Base-by-base conservation (phyloP, 352 stramenopile genomes). In the Phytopythium mirpurense region DNA sequence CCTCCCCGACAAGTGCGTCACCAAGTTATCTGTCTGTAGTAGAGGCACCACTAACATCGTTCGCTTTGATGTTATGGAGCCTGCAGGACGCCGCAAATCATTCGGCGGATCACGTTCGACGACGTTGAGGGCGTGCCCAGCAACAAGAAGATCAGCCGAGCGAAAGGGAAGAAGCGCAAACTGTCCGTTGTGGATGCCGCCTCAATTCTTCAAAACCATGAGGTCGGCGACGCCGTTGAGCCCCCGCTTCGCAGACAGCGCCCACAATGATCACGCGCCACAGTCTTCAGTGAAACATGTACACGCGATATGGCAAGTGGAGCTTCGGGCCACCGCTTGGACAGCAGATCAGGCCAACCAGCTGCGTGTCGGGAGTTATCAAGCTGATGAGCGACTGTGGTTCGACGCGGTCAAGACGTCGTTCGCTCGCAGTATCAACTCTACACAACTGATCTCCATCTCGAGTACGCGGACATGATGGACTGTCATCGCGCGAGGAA, bases 391-490 rank as follows among this genome's bases (percentile, higher is more conserved):
- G 34, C 34, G 34, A 38, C 34, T 38, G 34, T 38, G 34, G 34
- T n/a, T 38, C 14, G 34, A 38, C 34, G 14, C n/a, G 12, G 34
- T 38, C 34, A 38, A 38, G 34, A 38, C 34, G 34, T 11, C 34
- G 34, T 38, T 38, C 34, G 14, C 16, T 11, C 1, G 5, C 34
- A 15, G 34, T 15, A 38, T 38, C 34, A 38, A 38, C 34, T 38
- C 34, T 11, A 60, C n/a, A n/a, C n/a, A n/a, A n/a, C n/a, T n/a
- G n/a, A n/a, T 15, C 34, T 78, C 26, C 47, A 55, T 0, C 51
- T 64, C 14, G 49, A 69, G 8, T 68, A 68, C 37, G 63, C 78
- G 1, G 69, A 75, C 34, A n/a, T 78, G 16, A 43, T 75, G 18
- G 52, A 47, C 44, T 60, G 43, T 18, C 50, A 56, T n/a, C 50